phyloP scores from a whole-genome alignment of 441 rosid genomes.

The Rhodomyrtus psidioides region DNA sequence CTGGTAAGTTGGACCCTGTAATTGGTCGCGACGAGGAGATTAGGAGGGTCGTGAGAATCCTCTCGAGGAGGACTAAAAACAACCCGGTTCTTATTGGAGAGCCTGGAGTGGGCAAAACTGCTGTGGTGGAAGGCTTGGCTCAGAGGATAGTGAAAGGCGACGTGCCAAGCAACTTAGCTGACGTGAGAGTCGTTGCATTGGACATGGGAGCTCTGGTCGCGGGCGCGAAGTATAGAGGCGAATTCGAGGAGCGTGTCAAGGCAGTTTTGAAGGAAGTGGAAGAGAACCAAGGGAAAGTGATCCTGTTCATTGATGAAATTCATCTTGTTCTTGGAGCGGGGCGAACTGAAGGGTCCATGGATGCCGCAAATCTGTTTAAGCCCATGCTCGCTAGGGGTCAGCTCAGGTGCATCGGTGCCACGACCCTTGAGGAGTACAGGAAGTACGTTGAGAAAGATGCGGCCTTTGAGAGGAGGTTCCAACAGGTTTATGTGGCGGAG shows the following conservation, averaged over 20 bases:
- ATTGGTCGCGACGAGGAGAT: conserved; percentile 90
- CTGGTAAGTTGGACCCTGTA: conserved; percentile 93
- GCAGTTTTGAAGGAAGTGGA: conserved; percentile 87
- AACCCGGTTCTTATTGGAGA: conserved; percentile 93
- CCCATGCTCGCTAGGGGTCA: conserved; percentile 99
- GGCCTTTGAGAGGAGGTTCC: conserved; percentile 91
- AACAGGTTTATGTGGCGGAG: conserved; percentile 91
- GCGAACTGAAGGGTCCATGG: conserved; percentile 76
- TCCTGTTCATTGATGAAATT: conserved; percentile 81
- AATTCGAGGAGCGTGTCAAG: conserved; percentile 70
- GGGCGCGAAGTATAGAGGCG: conserved; percentile 77
- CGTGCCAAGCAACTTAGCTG: conserved; percentile 74
- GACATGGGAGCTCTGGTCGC: conserved; percentile 90
- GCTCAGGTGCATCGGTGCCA: conserved; percentile 89
- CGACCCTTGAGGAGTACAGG: conserved; percentile 83
- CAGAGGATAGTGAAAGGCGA: conserved; percentile 87
- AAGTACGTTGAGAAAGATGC: conserved; percentile 95
- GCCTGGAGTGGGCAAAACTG: conserved; percentile 93
- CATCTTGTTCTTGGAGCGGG: conserved; percentile 88
- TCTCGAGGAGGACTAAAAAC: conserved; percentile 80
- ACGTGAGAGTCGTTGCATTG: conserved; percentile 71
- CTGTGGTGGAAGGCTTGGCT: conserved; percentile 89
- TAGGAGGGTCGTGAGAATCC: conserved; percentile 68
- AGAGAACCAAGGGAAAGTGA: conserved; percentile 80
- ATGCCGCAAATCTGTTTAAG: conserved; percentile 93